A percentile compares a stretch with the other conserved stretches of the same genome.
Conservation (phyloP, 2,329 filamentous ascomycete genomes). For the Eurotiales sp. region DNA sequence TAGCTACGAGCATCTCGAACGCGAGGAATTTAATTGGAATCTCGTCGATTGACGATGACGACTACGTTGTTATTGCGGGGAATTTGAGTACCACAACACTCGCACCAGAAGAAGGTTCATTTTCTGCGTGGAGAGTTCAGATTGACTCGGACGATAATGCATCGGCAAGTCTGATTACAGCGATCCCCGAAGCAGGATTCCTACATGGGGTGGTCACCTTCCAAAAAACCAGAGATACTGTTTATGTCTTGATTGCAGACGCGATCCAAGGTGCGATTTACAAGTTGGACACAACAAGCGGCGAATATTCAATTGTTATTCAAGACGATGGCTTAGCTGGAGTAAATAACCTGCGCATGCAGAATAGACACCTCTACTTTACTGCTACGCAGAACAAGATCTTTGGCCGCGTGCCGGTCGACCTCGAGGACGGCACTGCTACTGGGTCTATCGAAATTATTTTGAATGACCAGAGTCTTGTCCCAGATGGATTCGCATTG, state of each 20-base stretch:
- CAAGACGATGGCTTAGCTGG: constrained; percentile 17
- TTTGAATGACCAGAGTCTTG: constrained; percentile 9
- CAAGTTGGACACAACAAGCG: constrained; percentile 15
- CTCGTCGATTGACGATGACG: constrained; percentile 16
- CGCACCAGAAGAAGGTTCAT: constrained; percentile 11
- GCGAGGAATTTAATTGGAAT: constrained; percentile 16
- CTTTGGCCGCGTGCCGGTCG: constrained; percentile 20
- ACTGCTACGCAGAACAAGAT: constrained; percentile 16
- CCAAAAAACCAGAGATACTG: constrained; percentile 11
- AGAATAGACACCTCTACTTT: constrained; percentile 18
- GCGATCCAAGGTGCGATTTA: constrained; percentile 17
- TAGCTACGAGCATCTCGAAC: constrained; percentile 15
- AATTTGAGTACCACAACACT: constrained; percentile 10
- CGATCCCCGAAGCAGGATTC: constrained; percentile 16
- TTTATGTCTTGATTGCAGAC: constrained; percentile 17
- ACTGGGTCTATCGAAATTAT: constrained; percentile 17
- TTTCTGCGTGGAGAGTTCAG: constrained; percentile 19
- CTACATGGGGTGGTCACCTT: constrained; percentile 19
- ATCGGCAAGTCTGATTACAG: constrained; percentile 11
- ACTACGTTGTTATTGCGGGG: constrained; percentile 17
- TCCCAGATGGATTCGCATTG: constrained; percentile 20
- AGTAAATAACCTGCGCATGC: constrained; percentile 17
- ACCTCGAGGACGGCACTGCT: constrained; percentile 16
- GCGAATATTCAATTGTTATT: constrained; percentile 15
- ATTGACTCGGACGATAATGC: constrained; percentile 3